Conservation (phyloP, 1,139 yeast species). For the Taiozyma onychis region DNA sequence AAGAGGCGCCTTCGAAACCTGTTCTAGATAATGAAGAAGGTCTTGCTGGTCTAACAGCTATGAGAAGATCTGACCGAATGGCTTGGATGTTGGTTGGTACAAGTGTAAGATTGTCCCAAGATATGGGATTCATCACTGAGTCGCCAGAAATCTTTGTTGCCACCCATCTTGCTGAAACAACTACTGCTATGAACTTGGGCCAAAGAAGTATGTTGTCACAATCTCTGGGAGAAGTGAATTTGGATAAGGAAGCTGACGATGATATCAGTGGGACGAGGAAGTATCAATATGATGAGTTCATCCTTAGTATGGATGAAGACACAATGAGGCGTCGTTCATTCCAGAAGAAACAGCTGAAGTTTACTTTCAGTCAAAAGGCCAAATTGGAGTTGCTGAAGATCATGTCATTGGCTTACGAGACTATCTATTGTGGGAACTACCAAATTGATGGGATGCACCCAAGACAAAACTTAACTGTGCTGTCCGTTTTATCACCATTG, state of each 20-base stretch:
- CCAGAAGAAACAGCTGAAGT: slow-evolving; percentile 31
- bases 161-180: slow-evolving; percentile 77
- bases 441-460: slow-evolving; percentile 47
- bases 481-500: slow-evolving; percentile 70
- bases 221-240: slow-evolving; percentile 56
- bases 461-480: slow-evolving; percentile 63
- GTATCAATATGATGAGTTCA: slow-evolving; percentile 25
- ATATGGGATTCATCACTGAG: slow-evolving; percentile 73
- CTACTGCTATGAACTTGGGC: slow-evolving; percentile 65
- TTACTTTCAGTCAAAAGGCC: slow-evolving; percentile 67
- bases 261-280: slow-evolving; percentile 17
- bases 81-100: slow-evolving; percentile 92
- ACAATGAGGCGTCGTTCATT: slow-evolving; percentile 21
- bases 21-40: slow-evolving; percentile 36
- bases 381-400: slow-evolving; percentile 75
- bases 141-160: slow-evolving; percentile 75
- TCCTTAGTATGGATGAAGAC: slow-evolving; percentile 27
- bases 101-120: slow-evolving; percentile 82
- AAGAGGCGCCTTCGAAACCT: slow-evolving; percentile 4
- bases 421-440: slow-evolving; percentile 53
- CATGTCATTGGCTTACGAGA: slow-evolving; percentile 77
- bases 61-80: slow-evolving; percentile 83
- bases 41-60: slow-evolving; percentile 75
- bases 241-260: slow-evolving; percentile 43
- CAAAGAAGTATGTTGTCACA: slow-evolving; percentile 66